These are phyloP conservation scores for Penicillium oxalicum DNA, from an alignment of 2,329 filamentous ascomycete species.

Conservation along the genomic window DNA sequence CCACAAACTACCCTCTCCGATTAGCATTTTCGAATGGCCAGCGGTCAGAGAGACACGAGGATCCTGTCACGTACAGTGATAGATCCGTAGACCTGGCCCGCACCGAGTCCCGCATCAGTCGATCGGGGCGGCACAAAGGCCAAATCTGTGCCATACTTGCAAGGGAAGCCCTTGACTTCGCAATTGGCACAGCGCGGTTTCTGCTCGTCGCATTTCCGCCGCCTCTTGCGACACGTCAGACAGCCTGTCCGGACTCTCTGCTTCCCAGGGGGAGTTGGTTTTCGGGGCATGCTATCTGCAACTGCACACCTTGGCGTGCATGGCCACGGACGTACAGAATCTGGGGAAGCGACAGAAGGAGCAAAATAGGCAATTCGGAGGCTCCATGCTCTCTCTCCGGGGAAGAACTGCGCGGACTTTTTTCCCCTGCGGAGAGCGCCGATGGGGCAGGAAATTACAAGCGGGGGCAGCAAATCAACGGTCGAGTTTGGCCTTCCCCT, in stretches of 20 bases:
- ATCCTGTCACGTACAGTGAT: constrained; percentile 15
- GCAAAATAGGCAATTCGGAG: constrained; percentile 12
- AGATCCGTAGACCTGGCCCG: constrained; percentile 9
- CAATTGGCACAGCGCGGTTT: constrained; percentile 23
- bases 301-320: constrained; percentile 3
- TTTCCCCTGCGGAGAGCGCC: neutral
- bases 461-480: constrained; percentile 2
- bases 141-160: constrained; percentile 21
- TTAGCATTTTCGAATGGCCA: neutral
- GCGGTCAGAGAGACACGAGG: neutral
- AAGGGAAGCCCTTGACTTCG: constrained; percentile 19
- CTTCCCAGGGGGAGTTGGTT: constrained; percentile 20
- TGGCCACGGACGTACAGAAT: constrained; percentile 5
- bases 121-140: constrained; percentile 17
- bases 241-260: constrained; percentile 24
- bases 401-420: neutral
- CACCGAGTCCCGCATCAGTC: neutral
- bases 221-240: constrained; percentile 20
- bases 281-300: constrained; percentile 15
- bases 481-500: neutral
- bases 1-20: constrained; percentile 13
- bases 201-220: constrained; percentile 25
- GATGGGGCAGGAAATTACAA: constrained; percentile 5
- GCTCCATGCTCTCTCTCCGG: constrained; percentile 9
- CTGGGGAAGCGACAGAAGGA: constrained; percentile 2